Percentiles rank a stretch among this genome's conserved stretches.
phyloP scores from a whole-genome alignment of 768 basidiomycete genomes.

The Pulveroboletus ravenelii region DNA sequence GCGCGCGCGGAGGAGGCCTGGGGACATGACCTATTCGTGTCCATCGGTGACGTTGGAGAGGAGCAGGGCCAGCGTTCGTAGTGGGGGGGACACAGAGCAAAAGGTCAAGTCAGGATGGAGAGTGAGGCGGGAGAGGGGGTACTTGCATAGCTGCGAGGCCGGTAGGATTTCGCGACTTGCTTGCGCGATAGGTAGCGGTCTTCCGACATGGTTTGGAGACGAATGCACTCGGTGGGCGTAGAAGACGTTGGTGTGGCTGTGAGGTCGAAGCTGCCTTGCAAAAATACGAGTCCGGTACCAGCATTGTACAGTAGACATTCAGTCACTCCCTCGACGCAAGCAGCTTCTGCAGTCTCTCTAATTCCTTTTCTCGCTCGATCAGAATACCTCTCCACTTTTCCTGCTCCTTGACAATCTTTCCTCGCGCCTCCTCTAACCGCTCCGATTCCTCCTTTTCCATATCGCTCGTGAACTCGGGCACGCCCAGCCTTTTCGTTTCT shows the following conservation, averaged over 20 bases:
- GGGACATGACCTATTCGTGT: constrained; percentile 61
- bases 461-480: constrained; percentile 77
- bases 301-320: background rate
- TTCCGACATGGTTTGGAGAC: constrained; percentile 26
- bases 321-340: constrained; percentile 16
- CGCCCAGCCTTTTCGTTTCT: constrained; percentile 55
- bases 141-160: constrained; percentile 37
- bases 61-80: too few relatives aligned
- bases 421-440: constrained; percentile 70
- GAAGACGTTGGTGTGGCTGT: constrained; percentile 11
- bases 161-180: constrained; percentile 33
- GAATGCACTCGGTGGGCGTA: background rate
- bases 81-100: background rate
- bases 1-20: constrained; percentile 82
- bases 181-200: constrained; percentile 34
- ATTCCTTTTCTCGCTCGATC: constrained; percentile 79
- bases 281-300: too few relatives aligned
- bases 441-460: constrained; percentile 90
- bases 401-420: constrained; percentile 67
- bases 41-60: background rate
- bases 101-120: background rate
- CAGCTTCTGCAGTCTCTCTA: constrained; percentile 60
- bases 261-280: background rate
- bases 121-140: background rate
- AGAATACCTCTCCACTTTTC: constrained; percentile 64